These are phyloP conservation scores for Piloderma croceum DNA, from an alignment of 768 basidiomycete species.

Conservation along the genomic window DNA sequence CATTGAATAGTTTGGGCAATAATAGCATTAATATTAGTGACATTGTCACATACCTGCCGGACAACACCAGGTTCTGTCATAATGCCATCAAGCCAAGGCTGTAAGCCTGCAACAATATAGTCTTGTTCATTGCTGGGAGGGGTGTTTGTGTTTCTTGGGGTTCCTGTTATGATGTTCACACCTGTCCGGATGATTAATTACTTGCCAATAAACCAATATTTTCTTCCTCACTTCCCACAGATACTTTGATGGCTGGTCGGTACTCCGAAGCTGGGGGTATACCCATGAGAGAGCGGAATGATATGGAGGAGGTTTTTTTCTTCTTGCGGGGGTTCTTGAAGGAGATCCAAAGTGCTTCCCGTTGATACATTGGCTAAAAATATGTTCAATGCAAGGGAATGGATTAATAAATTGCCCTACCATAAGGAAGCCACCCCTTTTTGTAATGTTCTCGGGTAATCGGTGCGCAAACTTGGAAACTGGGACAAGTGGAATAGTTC, in stretches of 20 bases:
- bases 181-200: too few relatives aligned
- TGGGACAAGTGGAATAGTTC: constrained; percentile 8
- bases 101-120: constrained; percentile 14
- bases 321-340: too few relatives aligned
- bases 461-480: constrained; percentile 5
- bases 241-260: too few relatives aligned
- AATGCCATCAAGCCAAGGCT: constrained; percentile 16
- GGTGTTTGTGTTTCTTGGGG: too few relatives aligned
- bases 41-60: constrained; percentile 11
- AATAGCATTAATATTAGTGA: too few relatives aligned
- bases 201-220: too few relatives aligned
- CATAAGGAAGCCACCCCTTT: constrained; percentile 11
- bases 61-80: constrained; percentile 9
- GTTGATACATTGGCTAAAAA: constrained; percentile 13
- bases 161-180: too few relatives aligned
- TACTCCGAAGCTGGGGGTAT: too few relatives aligned
- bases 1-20: not conserved
- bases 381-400: not conserved
- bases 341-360: constrained; percentile 13
- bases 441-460: constrained; percentile 6
- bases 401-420: constrained; percentile 1
- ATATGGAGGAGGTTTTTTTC: too few relatives aligned
- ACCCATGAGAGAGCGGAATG: too few relatives aligned
- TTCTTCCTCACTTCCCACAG: too few relatives aligned
- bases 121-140: too few relatives aligned